A percentile compares a stretch with the other conserved stretches of the same genome.
Evolutionary conservation across 202 grass and related monocot genomes (phyloP).

Genomic region (Saccharum hybrid): DNA sequence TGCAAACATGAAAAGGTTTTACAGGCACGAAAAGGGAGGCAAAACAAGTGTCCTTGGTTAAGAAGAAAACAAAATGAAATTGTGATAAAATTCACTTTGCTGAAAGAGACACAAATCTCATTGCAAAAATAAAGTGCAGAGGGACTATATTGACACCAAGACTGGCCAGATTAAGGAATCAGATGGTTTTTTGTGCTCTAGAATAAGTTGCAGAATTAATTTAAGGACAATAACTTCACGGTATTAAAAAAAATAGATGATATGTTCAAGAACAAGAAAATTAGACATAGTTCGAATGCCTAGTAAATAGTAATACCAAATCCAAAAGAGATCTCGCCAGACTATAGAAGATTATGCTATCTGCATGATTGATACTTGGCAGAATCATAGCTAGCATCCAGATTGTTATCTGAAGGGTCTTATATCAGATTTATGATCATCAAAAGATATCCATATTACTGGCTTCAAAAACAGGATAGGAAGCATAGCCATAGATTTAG

Average conservation of each 20-base stretch:
- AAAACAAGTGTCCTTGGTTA: not conserved
- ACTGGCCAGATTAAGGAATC: not conserved
- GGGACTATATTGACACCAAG: conserved; percentile 16
- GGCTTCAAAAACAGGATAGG: conserved; percentile 17
- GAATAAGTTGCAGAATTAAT: conserved; percentile 19
- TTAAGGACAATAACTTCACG: not conserved
- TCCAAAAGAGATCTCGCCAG: not conserved
- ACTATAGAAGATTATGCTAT: not conserved
- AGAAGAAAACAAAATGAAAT: conserved; percentile 15
- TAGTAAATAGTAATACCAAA: conserved; percentile 18
- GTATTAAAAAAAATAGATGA: conserved; percentile 7
- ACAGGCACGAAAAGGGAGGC: not conserved
- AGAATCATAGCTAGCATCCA: conserved; percentile 8
- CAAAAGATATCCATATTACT: conserved; percentile 18
- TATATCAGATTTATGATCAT: conserved; percentile 16
- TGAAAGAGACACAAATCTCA: conserved; percentile 25
- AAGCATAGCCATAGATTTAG: conserved; percentile 2
- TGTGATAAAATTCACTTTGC: not conserved
- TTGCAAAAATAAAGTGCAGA: not conserved
- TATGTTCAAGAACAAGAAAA: conserved; percentile 23
- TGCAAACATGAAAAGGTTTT: conserved; percentile 18
- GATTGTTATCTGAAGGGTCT: conserved; percentile 1
- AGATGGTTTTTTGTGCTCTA: not conserved
- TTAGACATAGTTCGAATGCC: not conserved
- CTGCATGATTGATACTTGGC: not conserved